Base-by-base conservation (phyloP, 2,329 filamentous ascomycete genomes). In the Pseudogymnoascus sp. region DNA sequence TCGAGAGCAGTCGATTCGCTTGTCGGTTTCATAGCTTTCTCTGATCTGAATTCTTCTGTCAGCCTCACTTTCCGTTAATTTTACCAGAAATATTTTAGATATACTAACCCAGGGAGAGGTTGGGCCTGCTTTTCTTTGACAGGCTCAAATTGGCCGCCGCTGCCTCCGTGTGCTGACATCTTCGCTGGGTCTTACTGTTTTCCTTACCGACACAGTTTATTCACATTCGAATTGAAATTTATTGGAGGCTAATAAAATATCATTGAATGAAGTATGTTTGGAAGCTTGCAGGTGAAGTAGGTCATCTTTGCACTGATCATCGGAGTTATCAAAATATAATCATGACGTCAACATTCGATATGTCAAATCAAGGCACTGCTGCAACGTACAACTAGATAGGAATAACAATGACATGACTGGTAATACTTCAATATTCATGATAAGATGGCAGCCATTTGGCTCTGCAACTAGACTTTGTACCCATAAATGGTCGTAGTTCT, bases 1-100 rank as follows among this genome's bases (percentile, higher is more conserved):
- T 60, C 59, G n/a, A 60, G 59, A n/a, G 59, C 59, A 16, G 59
- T 60, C 14, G 31, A 60, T n/a, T 60, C 59, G 59, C 59, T 60
- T 23, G 59, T 60, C 28, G 59, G 59, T n/a, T 60, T 42, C 59
- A 60, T 60, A n/a, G 33, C 33, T 21, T 21, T 37, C 59, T 60
- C 59, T 23, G 59, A 37, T 18, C 59, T 60, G 4, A 6, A 60
- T n/a, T 21, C 8, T 42, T 4, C 18, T 23, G 7, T 60, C 12
- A 60, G 18, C 6, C 23, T 11, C 14, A 53, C 3, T 7, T 6
- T 53, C 47, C 23, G 12, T 5, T 21, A 50, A 16, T 25, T 16
- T 16, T 12, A 59, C 11, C 5, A 23, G 10, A 16, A 44, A 21
- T 14, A 11, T 25, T 25, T 50, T 7, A 60, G 2, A 40, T 10